phyloP scores from a whole-genome alignment of 805 yeast genomes.

The Hanseniaspora thailandica region DNA sequence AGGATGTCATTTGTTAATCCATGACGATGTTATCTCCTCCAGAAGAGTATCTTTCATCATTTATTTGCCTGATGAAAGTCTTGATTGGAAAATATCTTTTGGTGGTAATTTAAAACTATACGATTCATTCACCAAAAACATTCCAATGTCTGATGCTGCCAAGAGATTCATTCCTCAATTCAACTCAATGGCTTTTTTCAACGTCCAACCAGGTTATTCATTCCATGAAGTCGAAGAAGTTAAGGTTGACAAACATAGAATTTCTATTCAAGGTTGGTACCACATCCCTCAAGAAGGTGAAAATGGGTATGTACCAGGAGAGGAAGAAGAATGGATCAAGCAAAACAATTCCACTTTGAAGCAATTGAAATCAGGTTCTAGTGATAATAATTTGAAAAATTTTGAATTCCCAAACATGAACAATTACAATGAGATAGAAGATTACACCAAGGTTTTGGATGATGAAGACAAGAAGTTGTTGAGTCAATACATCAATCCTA shows the following conservation, averaged over 20 bases:
- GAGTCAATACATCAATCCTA: slow-evolving; percentile 24
- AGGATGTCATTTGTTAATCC: slow-evolving; percentile 88
- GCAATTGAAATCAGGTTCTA: slow-evolving; percentile 41
- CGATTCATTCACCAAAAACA: slow-evolving; percentile 78
- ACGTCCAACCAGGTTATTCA: slow-evolving; percentile 89
- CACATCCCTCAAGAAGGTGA: slow-evolving; percentile 94
- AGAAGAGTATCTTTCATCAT: slow-evolving; percentile 85
- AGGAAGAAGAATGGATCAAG: slow-evolving; percentile 48
- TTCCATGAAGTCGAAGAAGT: slow-evolving; percentile 99
- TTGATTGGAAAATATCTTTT: slow-evolving; percentile 76
- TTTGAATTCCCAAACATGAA: slow-evolving; percentile 66
- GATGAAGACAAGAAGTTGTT: slow-evolving; percentile 20
- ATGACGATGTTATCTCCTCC: slow-evolving; percentile 95
- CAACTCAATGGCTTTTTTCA: slow-evolving; percentile 91
- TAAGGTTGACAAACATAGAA: slow-evolving; percentile 73
- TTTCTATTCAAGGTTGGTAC: slow-evolving; percentile 97
- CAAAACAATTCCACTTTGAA: slow-evolving; percentile 71
- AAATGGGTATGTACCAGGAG: slow-evolving; percentile 70
- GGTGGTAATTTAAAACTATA: slow-evolving; percentile 88
- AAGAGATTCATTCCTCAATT: slow-evolving; percentile 76
- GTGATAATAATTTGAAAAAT: slow-evolving; percentile 57
- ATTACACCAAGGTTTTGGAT: slow-evolving; percentile 29
- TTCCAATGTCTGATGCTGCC: slow-evolving; percentile 68
- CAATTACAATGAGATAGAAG: slow-evolving; percentile 30
- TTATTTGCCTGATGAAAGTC: slow-evolving; percentile 86